Conservation (phyloP, 2,329 filamentous ascomycete genomes). For the Calonectria honghensis region DNA sequence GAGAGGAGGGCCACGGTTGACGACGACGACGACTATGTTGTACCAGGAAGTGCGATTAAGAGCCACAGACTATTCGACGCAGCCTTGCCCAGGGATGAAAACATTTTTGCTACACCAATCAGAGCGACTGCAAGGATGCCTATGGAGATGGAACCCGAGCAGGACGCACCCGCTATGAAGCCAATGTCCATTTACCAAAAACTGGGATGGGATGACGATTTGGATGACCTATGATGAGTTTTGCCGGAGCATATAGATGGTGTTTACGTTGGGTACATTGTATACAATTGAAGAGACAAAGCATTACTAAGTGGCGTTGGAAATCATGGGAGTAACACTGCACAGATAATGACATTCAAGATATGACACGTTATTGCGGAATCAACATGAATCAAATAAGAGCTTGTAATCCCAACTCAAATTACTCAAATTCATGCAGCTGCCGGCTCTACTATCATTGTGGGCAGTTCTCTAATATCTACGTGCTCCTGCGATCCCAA, state of each 20-base stretch:
- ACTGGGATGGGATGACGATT: conserved; percentile 76
- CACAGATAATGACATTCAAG: conserved; percentile 52
- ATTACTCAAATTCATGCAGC: conserved; percentile 50
- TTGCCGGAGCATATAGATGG: conserved; percentile 49
- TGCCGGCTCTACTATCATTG: conserved; percentile 73
- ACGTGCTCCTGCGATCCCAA: conserved; percentile 84
- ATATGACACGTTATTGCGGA: conserved; percentile 48
- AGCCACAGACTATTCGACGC: conserved; percentile 47
- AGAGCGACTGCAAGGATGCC: conserved; percentile 56
- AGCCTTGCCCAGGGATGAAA: conserved; percentile 41
- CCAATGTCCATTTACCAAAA: conserved; percentile 70
- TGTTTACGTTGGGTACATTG: conserved; percentile 49
- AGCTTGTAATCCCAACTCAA: conserved; percentile 32
- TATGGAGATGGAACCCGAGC: conserved; percentile 35
- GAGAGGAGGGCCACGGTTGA: conserved; percentile 49
- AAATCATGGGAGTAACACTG: conserved; percentile 45
- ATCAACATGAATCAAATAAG: conserved; percentile 40
- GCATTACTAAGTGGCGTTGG: conserved; percentile 51
- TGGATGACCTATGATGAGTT: conserved; percentile 67
- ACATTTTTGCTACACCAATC: conserved; percentile 63
- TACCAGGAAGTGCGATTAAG: conserved; percentile 42
- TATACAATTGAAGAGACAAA: conserved; percentile 44
- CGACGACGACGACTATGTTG: conserved; percentile 43
- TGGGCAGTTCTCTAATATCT: conserved; percentile 84
- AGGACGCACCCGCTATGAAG: conserved; percentile 49